Evolutionary conservation across 176 grass and related monocot genomes (phyloP), one percentile per base, ranked within the genome.

Genomic region (Melocanna baccifera): DNA sequence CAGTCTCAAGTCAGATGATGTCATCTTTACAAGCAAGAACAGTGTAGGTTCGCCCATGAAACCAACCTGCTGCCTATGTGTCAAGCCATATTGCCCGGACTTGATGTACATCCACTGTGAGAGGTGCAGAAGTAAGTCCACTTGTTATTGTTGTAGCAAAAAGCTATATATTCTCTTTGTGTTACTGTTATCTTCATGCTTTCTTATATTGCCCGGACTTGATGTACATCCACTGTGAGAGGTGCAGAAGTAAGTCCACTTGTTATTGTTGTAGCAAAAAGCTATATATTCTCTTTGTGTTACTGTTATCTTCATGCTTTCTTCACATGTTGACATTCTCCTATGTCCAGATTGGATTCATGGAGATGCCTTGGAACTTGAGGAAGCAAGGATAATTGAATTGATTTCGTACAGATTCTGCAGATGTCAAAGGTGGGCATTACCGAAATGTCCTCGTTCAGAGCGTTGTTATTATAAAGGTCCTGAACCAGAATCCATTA

Each of bases 151-250:
- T 51, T 69, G 46, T 15, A 82, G 55, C 45, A 59, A 67, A 28
- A 39, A 74, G 50, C 4, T 37, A 56, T 46, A 9, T 46, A 45
- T 57, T 39, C 22, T 12, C 61, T 52, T 13, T 66, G 58, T 23
- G 20, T 75, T 52, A 56, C 26, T 45, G 12, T 75, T 28, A 40
- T 26, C 46, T 83, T 30, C 51, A 8, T 57, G 55, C 20, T 57
- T 40, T 36, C 69, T 69, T 36, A n/a, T n/a, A n/a, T n/a, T n/a
- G n/a, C n/a, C n/a, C n/a, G n/a, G n/a, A n/a, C n/a, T n/a, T n/a
- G n/a, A 90, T 92, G 77, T 94, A 94, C 73, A 76, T 94, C 71
- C 68, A 85, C 45, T 90, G 89, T 48, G 87, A 94, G 72, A 87
- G 79, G 37, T 90, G 92, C 92, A 69, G 52, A 67, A 82, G 92